phyloP scores from a whole-genome alignment of 1,284 basidiomycete genomes.

The Boletus sp. region DNA sequence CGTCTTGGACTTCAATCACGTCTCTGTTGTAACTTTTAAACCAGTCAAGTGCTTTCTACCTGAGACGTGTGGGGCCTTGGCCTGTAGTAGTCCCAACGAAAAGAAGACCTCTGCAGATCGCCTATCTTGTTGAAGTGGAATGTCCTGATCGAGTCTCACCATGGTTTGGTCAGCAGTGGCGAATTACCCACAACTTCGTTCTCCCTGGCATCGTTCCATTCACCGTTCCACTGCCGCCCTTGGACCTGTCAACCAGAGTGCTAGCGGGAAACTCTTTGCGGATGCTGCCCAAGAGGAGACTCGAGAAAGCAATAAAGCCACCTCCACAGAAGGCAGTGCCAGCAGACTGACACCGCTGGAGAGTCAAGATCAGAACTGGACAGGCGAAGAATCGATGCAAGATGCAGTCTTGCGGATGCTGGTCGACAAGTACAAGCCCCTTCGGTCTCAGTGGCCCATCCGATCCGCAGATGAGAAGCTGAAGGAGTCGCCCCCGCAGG shows the following conservation, averaged over 20 bases:
- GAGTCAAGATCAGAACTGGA: conserved; percentile 61
- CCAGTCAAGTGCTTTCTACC: no score
- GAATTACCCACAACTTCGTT: background rate
- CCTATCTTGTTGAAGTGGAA: no score
- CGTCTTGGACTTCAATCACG: no score
- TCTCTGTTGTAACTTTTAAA: no score
- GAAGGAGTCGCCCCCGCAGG: conserved; percentile 44
- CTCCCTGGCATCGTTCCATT: background rate
- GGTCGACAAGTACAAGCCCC: conserved; percentile 79
- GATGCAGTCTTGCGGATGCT: conserved; percentile 73
- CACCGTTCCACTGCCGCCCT: background rate
- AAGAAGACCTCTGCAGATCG: no score
- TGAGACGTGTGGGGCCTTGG: no score
- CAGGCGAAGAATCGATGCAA: conserved; percentile 67
- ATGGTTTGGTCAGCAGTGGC: background rate
- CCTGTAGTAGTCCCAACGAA: no score
- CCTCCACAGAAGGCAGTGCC: background rate
- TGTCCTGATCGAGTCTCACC: no score
- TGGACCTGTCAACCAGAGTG: conserved; percentile 1
- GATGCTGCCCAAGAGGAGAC: conserved; percentile 61
- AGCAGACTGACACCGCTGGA: conserved; percentile 32
- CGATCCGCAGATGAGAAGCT: conserved; percentile 73
- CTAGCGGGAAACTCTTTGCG: conserved; percentile 54
- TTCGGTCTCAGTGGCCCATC: conserved; percentile 55
- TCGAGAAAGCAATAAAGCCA: conserved; percentile 25